Base-by-base conservation (phyloP, 2,329 filamentous ascomycete genomes). In the Phialophora expanda region DNA sequence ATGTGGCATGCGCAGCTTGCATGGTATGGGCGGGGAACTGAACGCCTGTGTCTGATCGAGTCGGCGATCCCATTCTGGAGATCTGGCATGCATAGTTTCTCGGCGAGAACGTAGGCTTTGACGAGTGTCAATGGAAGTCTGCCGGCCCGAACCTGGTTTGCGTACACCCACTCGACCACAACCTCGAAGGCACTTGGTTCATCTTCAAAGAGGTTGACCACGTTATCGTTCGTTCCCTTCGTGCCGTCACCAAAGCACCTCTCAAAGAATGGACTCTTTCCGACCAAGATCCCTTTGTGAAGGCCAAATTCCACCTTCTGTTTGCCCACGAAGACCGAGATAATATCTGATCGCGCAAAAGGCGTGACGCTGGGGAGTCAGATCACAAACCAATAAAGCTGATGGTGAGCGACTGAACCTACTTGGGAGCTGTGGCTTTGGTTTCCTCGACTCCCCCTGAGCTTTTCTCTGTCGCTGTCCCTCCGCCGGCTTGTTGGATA, bases 121-220 rank as follows among this genome's bases (percentile, higher is more conserved):
- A 58, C 4, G 17, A 66, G 26, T n/a, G 38, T 14, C 9, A 17
- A 6, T 17, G 14, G 1, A 4, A 3, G 38, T 17, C 3, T 41
- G 38, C 12, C 6, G 17, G 14, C 3, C 38, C 12, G 14, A 41
- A 41, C 8, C 38, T 14, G 38, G 17, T 38, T 28, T 7, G 30
- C 54, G 51, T 69, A 67, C 46, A 69, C 56, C 65, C 62, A 69
- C 7, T 59, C 41, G 46, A 61, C 48, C 2, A 69, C 14, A 9
- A 56, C n/a, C 9, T 58, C 48, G 30, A 69, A 63, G 4, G 62
- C 44, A 7, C 30, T 7, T 17, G 62, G 62, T 17, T 64, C 55
- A 5, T 67, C 67, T 4, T 65, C 58, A 5, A 58, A 58, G 4
- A 69, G 50, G 12, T 59, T 50, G n/a, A 69, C 56, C 28, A 20